These are phyloP conservation scores for Tricladium varicosporioides DNA, from an alignment of 2,329 filamentous ascomycete genomes.

Conservation along the genomic window DNA sequence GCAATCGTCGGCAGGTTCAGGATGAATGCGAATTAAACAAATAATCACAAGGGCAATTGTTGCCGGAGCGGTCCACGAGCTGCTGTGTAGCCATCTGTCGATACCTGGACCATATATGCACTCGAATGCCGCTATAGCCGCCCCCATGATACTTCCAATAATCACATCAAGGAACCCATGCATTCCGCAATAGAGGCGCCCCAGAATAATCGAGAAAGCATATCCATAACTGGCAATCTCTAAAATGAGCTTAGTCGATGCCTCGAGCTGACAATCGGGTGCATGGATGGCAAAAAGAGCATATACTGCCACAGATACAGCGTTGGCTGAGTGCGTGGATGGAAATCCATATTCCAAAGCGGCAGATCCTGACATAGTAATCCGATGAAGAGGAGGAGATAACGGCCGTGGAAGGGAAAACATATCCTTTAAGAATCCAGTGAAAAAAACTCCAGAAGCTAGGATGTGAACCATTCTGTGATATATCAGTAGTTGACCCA, in stretches of 20 bases:
- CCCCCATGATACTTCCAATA: constrained; percentile 75
- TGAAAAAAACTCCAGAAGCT: constrained; percentile 78
- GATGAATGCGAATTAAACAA: constrained; percentile 81
- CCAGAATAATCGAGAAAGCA: constrained; percentile 82
- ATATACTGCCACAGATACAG: constrained; percentile 89
- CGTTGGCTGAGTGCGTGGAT: constrained; percentile 95
- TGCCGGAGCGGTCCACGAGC: constrained; percentile 62
- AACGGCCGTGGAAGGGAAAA: constrained; percentile 88
- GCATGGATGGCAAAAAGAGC: constrained; percentile 68
- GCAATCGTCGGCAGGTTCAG: constrained; percentile 94
- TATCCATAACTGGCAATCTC: constrained; percentile 79
- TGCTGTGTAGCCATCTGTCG: constrained; percentile 68
- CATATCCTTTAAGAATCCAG: constrained; percentile 92
- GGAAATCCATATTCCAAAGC: constrained; percentile 97
- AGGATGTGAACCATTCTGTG: constrained; percentile 69
- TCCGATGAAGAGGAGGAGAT: constrained; percentile 86
- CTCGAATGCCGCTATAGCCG: constrained; percentile 57
- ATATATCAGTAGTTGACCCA: constrained; percentile 19
- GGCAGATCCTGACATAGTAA: constrained; percentile 95
- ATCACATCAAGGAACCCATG: constrained; percentile 93
- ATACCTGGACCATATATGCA: constrained; percentile 60
- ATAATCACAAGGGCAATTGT: constrained; percentile 66
- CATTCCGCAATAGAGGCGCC: constrained; percentile 96
- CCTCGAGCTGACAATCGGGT: constrained; percentile 59
- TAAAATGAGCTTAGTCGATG: constrained; percentile 58